These are phyloP conservation scores for Coffea humblotiana DNA, from an alignment of 305 asterid genomes.

Conservation along the genomic window DNA sequence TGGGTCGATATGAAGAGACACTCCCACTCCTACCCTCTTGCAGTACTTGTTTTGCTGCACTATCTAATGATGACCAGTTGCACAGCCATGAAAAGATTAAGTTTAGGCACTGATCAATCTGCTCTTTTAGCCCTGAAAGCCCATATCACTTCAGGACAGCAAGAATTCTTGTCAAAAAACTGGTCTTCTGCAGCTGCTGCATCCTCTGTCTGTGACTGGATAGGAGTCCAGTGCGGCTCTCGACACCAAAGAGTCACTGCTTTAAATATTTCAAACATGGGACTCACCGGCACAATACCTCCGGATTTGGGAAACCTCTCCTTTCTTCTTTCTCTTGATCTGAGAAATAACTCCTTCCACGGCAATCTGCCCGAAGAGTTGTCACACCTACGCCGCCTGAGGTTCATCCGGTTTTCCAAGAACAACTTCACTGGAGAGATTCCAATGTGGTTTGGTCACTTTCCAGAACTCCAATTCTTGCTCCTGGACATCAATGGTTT, in stretches of 20 bases:
- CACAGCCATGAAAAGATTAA: not conserved
- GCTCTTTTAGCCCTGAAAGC: slow-evolving; percentile 14
- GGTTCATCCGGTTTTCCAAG: not conserved
- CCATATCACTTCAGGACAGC: not conserved
- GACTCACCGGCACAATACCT: not conserved
- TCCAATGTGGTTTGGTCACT: not conserved
- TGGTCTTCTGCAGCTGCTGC: slow-evolving; percentile 8
- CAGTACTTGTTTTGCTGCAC: not conserved
- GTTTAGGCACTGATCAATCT: not conserved
- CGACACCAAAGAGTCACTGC: not conserved
- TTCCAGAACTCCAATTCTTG: not conserved
- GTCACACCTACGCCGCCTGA: not conserved
- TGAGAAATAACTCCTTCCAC: not conserved
- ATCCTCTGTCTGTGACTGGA: slow-evolving; percentile 12
- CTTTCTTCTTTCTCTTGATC: slow-evolving; percentile 17
- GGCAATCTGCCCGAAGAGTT: slow-evolving; percentile 3
- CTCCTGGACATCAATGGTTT: slow-evolving; percentile 21
- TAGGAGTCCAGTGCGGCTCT: slow-evolving; percentile 5
- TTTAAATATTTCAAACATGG: slow-evolving; percentile 1
- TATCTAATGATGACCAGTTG: not conserved
- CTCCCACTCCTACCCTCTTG: not conserved
- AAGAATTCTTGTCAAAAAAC: slow-evolving; percentile 7
- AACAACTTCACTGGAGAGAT: slow-evolving; percentile 8
- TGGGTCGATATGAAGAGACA: not conserved
- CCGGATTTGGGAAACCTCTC: slow-evolving; percentile 13